Percentiles rank a stretch among this genome's conserved stretches.
Evolutionary conservation across 1,139 yeast genomes (phyloP).

Genomic region (Kazachstania sp.): DNA sequence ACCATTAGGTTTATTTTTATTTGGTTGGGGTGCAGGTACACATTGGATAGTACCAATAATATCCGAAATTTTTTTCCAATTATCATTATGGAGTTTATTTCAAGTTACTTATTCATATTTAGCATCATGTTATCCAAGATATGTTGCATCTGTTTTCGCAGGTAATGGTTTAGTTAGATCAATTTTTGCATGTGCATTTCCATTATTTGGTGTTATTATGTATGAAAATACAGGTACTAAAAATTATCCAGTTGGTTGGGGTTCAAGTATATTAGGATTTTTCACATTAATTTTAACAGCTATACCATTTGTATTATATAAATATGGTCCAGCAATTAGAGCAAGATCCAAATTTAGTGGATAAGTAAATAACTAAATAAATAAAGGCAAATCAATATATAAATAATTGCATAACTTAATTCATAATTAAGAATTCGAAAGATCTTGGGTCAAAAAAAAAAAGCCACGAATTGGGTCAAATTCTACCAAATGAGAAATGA

Average conservation of each 20-base stretch:
- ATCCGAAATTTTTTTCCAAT: slow-evolving; percentile 36
- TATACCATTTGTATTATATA: slow-evolving; percentile 7
- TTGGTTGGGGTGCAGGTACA: slow-evolving; percentile 40
- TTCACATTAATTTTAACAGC: slow-evolving; percentile 5
- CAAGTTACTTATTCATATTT: slow-evolving; percentile 33
- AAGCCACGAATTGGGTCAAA: too few relatives aligned
- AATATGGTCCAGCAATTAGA: slow-evolving; percentile 6
- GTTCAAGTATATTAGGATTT: slow-evolving; percentile 7
- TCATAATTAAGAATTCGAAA: too few relatives aligned
- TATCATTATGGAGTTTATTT: slow-evolving; percentile 37
- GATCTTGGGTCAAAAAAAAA: too few relatives aligned
- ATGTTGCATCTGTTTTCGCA: slow-evolving; percentile 52
- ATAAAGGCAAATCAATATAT: too few relatives aligned
- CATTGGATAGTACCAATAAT: slow-evolving; percentile 41
- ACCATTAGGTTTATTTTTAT: slow-evolving; percentile 14
- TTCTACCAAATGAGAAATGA: too few relatives aligned
- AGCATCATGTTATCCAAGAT: slow-evolving; percentile 33
- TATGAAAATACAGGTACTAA: slow-evolving; percentile 6
- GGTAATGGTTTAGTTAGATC: slow-evolving; percentile 47
- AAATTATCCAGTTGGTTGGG: slow-evolving; percentile 9
- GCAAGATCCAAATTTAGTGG: slow-evolving; percentile 5
- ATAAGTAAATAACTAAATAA: not conserved
- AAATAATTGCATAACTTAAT: not conserved
- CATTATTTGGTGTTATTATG: slow-evolving; percentile 8
- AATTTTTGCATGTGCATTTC: slow-evolving; percentile 8